Evolutionary conservation across 805 yeast genomes (phyloP).

Genomic region (Danielia reshetovae): DNA sequence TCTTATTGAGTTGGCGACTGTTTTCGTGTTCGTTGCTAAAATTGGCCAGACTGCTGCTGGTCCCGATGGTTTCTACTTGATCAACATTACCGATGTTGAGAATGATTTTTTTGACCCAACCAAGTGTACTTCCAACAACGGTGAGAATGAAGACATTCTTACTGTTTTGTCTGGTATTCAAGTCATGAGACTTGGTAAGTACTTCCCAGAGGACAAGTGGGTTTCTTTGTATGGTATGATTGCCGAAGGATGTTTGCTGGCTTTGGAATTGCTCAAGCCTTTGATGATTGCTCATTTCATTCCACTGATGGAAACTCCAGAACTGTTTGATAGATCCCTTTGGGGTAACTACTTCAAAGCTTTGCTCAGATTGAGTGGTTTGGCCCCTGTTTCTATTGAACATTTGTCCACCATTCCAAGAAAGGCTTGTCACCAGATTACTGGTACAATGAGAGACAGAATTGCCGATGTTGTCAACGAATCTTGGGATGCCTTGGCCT

Average conservation of each 20-base stretch:
- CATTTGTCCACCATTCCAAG: conserved; percentile 70
- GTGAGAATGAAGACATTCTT: conserved; percentile 41
- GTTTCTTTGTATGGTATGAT: conserved; percentile 59
- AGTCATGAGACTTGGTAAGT: conserved; percentile 48
- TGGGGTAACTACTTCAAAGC: conserved; percentile 69
- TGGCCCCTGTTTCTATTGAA: conserved; percentile 67
- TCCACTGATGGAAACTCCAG: conserved; percentile 50
- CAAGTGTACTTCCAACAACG: conserved; percentile 36
- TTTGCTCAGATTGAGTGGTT: conserved; percentile 53
- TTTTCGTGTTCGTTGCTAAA: conserved; percentile 54
- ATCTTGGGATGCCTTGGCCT: conserved; percentile 74
- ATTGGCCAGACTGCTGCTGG: conserved; percentile 42
- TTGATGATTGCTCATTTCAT: conserved; percentile 46
- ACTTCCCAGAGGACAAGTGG: conserved; percentile 72
- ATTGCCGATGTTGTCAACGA: conserved; percentile 52
- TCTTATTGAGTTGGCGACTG: conserved; percentile 61
- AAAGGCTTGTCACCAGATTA: conserved; percentile 60
- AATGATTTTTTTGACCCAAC: conserved; percentile 40
- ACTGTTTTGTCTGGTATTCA: conserved; percentile 48
- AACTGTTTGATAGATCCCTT: conserved; percentile 50
- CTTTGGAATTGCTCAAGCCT: conserved; percentile 51
- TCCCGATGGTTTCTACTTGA: conserved; percentile 39
- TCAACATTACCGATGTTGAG: conserved; percentile 29
- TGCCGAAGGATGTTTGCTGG: conserved; percentile 51
- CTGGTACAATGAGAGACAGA: conserved; percentile 60